Conservation (phyloP, 2,329 filamentous ascomycete species). For the Fusarium sarcochroum region DNA sequence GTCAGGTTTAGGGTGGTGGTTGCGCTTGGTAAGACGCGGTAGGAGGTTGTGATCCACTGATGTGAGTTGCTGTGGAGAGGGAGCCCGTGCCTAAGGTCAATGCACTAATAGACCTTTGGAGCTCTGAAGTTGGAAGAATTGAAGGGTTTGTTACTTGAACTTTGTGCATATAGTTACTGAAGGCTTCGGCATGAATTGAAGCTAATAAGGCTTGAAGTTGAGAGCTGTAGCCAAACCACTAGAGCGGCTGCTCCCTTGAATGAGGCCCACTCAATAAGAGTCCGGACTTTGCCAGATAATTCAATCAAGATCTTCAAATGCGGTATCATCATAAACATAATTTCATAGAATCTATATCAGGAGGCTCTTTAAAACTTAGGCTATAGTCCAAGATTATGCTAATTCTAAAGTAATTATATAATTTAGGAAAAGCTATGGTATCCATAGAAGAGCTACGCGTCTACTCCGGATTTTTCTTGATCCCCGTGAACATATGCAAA, state of each 20-base stretch:
- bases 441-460: too few relatives aligned
- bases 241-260: constrained; percentile 22
- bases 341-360: too few relatives aligned
- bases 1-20: constrained; percentile 17
- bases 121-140: not conserved
- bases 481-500: too few relatives aligned
- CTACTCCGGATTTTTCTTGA: too few relatives aligned
- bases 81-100: constrained; percentile 12
- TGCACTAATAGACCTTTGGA: not conserved
- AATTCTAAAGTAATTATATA: too few relatives aligned
- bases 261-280: constrained; percentile 28
- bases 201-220: constrained; percentile 18
- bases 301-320: too few relatives aligned
- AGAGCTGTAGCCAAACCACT: constrained; percentile 19
- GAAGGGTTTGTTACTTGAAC: not conserved
- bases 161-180: not conserved
- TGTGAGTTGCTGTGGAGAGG: constrained; percentile 3
- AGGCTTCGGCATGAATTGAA: not conserved
- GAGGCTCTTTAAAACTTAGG: not conserved
- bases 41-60: constrained; percentile 27
- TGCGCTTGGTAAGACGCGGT: constrained; percentile 7
- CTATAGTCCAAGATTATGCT: too few relatives aligned
- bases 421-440: too few relatives aligned
- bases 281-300: too few relatives aligned
- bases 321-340: too few relatives aligned